Conservation (phyloP, 805 yeast species). For the Lachancea nothofagi region DNA sequence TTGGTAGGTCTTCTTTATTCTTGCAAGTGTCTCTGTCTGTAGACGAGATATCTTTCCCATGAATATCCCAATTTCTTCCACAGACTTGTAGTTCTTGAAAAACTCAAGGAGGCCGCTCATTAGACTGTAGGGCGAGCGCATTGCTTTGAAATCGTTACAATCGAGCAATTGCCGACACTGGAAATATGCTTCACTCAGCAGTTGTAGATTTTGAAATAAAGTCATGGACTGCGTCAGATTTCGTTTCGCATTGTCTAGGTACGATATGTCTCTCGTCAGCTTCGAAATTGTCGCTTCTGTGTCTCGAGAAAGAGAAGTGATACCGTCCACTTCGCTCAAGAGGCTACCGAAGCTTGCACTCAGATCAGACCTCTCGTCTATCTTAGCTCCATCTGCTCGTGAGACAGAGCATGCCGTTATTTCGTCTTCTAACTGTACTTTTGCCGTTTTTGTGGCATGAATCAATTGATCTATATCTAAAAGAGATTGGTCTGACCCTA, state of each 20-base stretch:
- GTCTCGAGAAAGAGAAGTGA: slow-evolving; percentile 52
- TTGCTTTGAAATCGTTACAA: slow-evolving; percentile 18
- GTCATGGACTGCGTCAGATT: slow-evolving; percentile 84
- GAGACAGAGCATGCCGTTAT: slow-evolving; percentile 26
- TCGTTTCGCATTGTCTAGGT: slow-evolving; percentile 74
- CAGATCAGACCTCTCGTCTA: slow-evolving; percentile 22
- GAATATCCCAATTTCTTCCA: slow-evolving; percentile 49
- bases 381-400: slow-evolving; percentile 28
- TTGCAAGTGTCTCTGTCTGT: slow-evolving; percentile 24
- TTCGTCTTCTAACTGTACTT: slow-evolving; percentile 41
- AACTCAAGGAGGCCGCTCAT: slow-evolving; percentile 32
- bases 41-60: slow-evolving; percentile 27
- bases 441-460: slow-evolving; percentile 46
- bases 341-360: slow-evolving; percentile 33
- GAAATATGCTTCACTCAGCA: slow-evolving; percentile 51
- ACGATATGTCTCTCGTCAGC: slow-evolving; percentile 74
- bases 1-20: slow-evolving; percentile 18
- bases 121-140: slow-evolving; percentile 28
- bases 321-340: slow-evolving; percentile 50
- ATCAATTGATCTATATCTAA: slow-evolving; percentile 47
- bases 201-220: slow-evolving; percentile 77
- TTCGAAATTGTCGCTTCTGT: slow-evolving; percentile 59
- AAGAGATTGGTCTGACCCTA: slow-evolving; percentile 47
- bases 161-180: slow-evolving; percentile 19
- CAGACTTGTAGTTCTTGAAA: slow-evolving; percentile 65